Evolutionary conservation across 2,329 filamentous ascomycete species (phyloP).

Genomic region (Setomelanomma holmii): DNA sequence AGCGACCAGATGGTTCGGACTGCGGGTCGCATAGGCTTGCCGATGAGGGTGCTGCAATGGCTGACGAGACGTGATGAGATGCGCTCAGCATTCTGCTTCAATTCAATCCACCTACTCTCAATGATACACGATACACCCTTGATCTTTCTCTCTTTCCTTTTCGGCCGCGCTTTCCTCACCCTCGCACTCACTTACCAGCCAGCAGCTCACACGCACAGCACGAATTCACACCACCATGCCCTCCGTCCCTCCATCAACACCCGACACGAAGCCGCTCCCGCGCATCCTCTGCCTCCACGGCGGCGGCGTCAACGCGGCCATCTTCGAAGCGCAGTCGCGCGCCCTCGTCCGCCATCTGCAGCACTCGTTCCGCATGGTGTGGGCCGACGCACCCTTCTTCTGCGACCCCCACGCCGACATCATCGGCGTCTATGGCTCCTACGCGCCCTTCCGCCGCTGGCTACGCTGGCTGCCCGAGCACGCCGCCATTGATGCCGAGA

Average conservation of each 20-base stretch:
- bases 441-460: conserved; percentile 70
- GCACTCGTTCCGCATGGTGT: conserved; percentile 72
- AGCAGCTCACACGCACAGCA: background rate
- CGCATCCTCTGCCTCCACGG: conserved; percentile 84
- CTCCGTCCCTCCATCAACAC: conserved; percentile 28
- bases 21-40: too few species aligned
- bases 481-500: conserved; percentile 59
- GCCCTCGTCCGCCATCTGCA: conserved; percentile 59
- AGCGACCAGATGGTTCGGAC: too few species aligned
- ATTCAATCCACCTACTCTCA: too few species aligned
- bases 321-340: conserved; percentile 74
- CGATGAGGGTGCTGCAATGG: too few species aligned
- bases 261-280: conserved; percentile 53
- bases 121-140: too few species aligned
- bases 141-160: too few species aligned
- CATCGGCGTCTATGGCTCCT: conserved; percentile 68
- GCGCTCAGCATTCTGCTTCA: too few species aligned
- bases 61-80: too few species aligned
- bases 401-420: conserved; percentile 69
- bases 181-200: too few species aligned
- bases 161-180: too few species aligned
- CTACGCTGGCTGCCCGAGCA: conserved; percentile 69
- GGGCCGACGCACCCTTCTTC: conserved; percentile 72
- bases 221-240: background rate
- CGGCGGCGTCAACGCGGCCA: conserved; percentile 73